Evolutionary conservation across 768 basidiomycete genomes (phyloP).

Genomic region (Amanita fuliginea): DNA sequence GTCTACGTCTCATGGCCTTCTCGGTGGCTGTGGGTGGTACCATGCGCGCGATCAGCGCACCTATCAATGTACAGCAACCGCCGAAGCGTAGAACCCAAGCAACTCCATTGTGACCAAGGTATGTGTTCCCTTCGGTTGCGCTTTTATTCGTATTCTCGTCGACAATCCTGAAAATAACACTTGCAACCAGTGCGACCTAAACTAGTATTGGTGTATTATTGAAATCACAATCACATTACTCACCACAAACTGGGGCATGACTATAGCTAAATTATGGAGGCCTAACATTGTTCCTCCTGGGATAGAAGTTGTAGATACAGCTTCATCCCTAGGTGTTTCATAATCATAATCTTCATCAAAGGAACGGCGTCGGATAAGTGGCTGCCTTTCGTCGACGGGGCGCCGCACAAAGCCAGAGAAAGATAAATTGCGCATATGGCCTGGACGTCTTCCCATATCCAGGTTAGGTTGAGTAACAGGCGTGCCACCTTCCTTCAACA

Average conservation of each 20-base stretch:
- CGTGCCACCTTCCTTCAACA: slow-evolving; percentile 54
- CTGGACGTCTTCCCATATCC: slow-evolving; percentile 22
- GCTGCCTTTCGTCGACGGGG: slow-evolving; percentile 36
- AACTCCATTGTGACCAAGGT: slow-evolving; percentile 80
- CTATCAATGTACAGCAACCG: slow-evolving; percentile 76
- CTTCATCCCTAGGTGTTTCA: slow-evolving; percentile 24
- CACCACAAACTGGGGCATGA: slow-evolving; percentile 90
- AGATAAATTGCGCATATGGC: slow-evolving; percentile 45
- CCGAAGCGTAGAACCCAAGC: slow-evolving; percentile 93
- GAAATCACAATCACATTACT: slow-evolving; percentile 18
- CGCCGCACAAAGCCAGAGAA: slow-evolving; percentile 29
- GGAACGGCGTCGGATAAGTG: slow-evolving; percentile 50
- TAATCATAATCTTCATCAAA: slow-evolving; percentile 31
- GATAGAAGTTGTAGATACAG: slow-evolving; percentile 32
- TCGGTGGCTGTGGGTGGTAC: slow-evolving; percentile 89
- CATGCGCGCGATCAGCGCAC: slow-evolving; percentile 67
- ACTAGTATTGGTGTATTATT: slow-evolving; percentile 8
- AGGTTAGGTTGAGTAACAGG: slow-evolving; percentile 21
- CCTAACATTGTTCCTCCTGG: slow-evolving; percentile 90
- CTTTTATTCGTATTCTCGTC: slow-evolving; percentile 43
- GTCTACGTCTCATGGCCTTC: slow-evolving; percentile 74
- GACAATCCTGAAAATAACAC: slow-evolving; percentile 73
- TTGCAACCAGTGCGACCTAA: slow-evolving; percentile 79
- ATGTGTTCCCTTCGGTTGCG: slow-evolving; percentile 39
- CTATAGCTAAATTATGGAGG: slow-evolving; percentile 92